phyloP scores from a whole-genome alignment of 768 basidiomycete species.

The Leccinum arenicola region DNA sequence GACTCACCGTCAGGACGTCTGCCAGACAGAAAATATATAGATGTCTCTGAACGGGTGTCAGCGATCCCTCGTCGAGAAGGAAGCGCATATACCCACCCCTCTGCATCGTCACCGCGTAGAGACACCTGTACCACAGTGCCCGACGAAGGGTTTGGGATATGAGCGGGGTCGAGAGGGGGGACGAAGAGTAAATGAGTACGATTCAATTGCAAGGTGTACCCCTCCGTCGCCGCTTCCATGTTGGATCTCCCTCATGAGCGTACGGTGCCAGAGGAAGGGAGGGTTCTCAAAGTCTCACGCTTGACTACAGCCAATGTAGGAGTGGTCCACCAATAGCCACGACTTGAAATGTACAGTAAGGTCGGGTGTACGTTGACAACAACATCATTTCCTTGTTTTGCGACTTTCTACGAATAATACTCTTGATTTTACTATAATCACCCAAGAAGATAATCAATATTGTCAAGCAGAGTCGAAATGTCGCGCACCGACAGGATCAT shows the following conservation, averaged over 20 bases:
- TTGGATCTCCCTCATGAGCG: not conserved
- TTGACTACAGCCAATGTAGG: not conserved
- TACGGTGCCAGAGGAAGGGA: not conserved
- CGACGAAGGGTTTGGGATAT: not conserved
- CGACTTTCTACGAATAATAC: slow-evolving; percentile 80
- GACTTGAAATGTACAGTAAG: not conserved
- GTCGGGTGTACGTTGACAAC: not conserved
- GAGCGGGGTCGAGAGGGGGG: slow-evolving; percentile 4
- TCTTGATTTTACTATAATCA: slow-evolving; percentile 54
- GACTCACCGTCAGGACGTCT: slow-evolving; percentile 22
- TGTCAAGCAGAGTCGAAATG: not conserved
- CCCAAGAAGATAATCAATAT: not conserved
- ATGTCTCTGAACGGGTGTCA: slow-evolving; percentile 12
- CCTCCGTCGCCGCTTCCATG: not conserved
- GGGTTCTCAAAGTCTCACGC: not conserved
- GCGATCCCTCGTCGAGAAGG: not conserved
- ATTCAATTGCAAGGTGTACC: slow-evolving; percentile 18
- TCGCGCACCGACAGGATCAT: slow-evolving; percentile 78
- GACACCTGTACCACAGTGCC: slow-evolving; percentile 28
- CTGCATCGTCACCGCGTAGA: slow-evolving; percentile 14
- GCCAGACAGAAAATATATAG: slow-evolving; percentile 3
- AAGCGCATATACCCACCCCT: slow-evolving; percentile 25
- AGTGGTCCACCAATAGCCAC: not conserved
- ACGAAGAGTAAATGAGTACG: slow-evolving; percentile 27
- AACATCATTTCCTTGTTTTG: slow-evolving; percentile 59